Conservation (phyloP, 2,329 filamentous ascomycete species). For the Penicillium palitans region DNA sequence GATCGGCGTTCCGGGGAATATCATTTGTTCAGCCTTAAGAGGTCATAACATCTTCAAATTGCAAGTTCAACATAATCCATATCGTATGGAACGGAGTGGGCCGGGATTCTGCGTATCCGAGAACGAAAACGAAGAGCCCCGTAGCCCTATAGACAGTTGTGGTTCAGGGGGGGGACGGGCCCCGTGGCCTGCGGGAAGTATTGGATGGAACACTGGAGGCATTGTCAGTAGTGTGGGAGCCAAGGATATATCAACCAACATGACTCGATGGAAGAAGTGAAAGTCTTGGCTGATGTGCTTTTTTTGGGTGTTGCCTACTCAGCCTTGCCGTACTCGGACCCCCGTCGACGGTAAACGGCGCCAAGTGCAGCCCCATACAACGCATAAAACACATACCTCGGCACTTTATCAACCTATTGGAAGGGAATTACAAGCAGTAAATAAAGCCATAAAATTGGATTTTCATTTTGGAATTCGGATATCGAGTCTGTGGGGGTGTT, state of each 20-base stretch:
- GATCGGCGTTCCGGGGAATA: slow-evolving; percentile 3
- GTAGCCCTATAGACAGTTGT: background rate
- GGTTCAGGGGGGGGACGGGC: background rate
- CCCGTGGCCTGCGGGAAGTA: background rate
- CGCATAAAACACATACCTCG: background rate
- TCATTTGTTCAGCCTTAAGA: slow-evolving; percentile 1
- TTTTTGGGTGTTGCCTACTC: background rate
- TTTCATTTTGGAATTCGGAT: background rate
- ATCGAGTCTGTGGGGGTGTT: background rate
- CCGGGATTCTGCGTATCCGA: background rate
- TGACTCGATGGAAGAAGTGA: background rate
- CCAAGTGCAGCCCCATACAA: background rate
- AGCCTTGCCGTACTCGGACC: background rate
- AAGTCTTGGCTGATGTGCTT: background rate
- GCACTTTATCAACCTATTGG: background rate
- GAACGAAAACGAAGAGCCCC: background rate
- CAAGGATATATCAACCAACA: background rate
- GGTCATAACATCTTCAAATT: background rate
- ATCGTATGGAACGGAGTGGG: background rate
- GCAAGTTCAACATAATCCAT: background rate
- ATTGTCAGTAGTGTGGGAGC: background rate
- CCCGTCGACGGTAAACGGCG: background rate
- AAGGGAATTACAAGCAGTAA: background rate
- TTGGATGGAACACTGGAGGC: background rate
- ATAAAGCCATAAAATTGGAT: background rate